A percentile compares a stretch with the other conserved stretches of the same genome.
Conservation (phyloP, 371 early-diverging fungal genomes). For the Mucor lusitanicus region DNA sequence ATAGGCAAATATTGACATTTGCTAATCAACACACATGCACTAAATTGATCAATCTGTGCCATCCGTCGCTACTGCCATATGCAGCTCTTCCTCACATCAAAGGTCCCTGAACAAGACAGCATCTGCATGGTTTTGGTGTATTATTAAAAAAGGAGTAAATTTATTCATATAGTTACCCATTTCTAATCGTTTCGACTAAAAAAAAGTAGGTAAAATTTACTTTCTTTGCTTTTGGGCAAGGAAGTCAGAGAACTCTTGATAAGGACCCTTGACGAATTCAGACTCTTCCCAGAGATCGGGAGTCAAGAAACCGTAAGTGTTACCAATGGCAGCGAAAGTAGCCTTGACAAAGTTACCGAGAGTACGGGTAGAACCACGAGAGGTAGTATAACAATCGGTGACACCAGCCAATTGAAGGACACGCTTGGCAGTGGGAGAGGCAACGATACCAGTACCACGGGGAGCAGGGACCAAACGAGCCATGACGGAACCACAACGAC, state of each 20-base stretch:
- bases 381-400: slow-evolving; percentile 97
- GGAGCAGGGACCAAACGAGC: slow-evolving; percentile 74
- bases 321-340: slow-evolving; percentile 97
- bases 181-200: not conserved
- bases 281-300: slow-evolving; percentile 97
- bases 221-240: slow-evolving; percentile 68
- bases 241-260: slow-evolving; percentile 93
- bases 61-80: no score
- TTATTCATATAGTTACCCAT: not conserved
- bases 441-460: slow-evolving; percentile 93
- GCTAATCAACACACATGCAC: no score
- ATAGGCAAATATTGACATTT: no score
- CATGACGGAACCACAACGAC: slow-evolving; percentile 98
- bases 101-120: no score
- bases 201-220: slow-evolving; percentile 27
- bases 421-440: slow-evolving; percentile 97
- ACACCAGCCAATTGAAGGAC: slow-evolving; percentile 98
- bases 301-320: slow-evolving; percentile 97
- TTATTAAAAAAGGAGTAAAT: slow-evolving; percentile 10
- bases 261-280: slow-evolving; percentile 86
- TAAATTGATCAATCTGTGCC: no score
- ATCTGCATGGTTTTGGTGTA: not conserved
- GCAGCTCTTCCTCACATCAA: no score
- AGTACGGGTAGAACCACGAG: slow-evolving; percentile 91
- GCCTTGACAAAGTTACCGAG: slow-evolving; percentile 99